A percentile compares a stretch with the other conserved stretches of the same genome.
phyloP scores from a whole-genome alignment of 345 rosid genomes.

The Garcia nutans region DNA sequence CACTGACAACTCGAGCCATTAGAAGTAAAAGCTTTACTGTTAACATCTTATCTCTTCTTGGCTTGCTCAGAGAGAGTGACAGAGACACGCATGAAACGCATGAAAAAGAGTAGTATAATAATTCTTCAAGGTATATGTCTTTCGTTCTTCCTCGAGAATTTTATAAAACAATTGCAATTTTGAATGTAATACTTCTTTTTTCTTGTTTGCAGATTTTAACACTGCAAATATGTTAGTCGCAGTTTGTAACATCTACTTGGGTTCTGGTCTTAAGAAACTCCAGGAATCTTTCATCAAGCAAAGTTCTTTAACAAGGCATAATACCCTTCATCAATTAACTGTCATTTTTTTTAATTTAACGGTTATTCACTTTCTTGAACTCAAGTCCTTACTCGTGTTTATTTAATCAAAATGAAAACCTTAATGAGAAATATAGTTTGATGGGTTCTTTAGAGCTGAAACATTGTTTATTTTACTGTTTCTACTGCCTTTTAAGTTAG shows the following conservation, averaged over 20 bases:
- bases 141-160: neutral
- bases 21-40: neutral
- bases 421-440: neutral
- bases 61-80: neutral
- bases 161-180: neutral
- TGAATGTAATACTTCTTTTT: neutral
- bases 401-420: neutral
- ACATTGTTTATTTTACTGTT: neutral
- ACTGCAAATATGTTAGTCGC: conserved; percentile 9
- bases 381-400: neutral
- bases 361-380: neutral
- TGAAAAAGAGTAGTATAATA: neutral
- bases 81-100: neutral
- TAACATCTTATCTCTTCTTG: neutral
- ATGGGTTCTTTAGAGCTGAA: neutral
- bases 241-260: neutral
- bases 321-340: neutral
- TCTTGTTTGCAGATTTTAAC: neutral
- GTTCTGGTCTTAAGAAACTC: neutral
- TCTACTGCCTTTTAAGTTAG: neutral
- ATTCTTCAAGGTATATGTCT: neutral
- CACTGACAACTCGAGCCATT: neutral
- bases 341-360: neutral
- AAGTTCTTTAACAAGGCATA: conserved; percentile 6
- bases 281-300: neutral